Percentiles rank a stretch among this genome's conserved stretches.
Evolutionary conservation across 495 filamentous ascomycete genomes (phyloP).

Genomic region (Penicillium arizonense): DNA sequence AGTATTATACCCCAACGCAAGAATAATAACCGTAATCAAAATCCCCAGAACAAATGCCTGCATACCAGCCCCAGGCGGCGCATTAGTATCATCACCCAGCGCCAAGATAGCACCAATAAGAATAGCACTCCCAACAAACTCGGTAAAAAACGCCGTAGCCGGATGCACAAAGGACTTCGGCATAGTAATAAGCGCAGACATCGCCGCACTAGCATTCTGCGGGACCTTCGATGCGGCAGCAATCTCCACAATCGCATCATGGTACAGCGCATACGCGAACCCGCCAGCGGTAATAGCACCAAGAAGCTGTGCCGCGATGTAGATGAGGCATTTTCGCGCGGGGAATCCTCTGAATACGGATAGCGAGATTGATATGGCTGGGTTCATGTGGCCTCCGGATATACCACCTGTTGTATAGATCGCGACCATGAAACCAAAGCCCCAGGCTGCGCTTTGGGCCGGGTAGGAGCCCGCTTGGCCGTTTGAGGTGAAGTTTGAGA

Average conservation of each 20-base stretch:
- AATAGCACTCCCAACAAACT: slow-evolving; percentile 51
- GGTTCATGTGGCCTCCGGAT: slow-evolving; percentile 18
- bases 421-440: slow-evolving; percentile 18
- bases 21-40: slow-evolving; percentile 24
- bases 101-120: slow-evolving; percentile 56
- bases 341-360: slow-evolving; percentile 19
- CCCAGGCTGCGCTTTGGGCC: slow-evolving; percentile 14
- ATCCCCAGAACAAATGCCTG: slow-evolving; percentile 54
- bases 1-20: slow-evolving; percentile 20
- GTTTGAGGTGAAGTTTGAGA: slow-evolving; percentile 9
- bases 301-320: slow-evolving; percentile 13
- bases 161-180: slow-evolving; percentile 4
- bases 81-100: slow-evolving; percentile 50
- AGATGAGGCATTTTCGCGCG: slow-evolving; percentile 8
- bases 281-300: slow-evolving; percentile 15
- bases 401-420: slow-evolving; percentile 19
- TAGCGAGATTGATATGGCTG: slow-evolving; percentile 14
- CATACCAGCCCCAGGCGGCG: slow-evolving; percentile 39
- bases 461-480: slow-evolving; percentile 8
- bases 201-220: slow-evolving; percentile 1
- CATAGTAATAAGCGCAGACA: background rate
- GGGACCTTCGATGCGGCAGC: background rate
- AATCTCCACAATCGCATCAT: slow-evolving; percentile 13
- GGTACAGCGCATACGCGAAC: slow-evolving; percentile 15
- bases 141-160: slow-evolving; percentile 42